Conservation (phyloP, 495 filamentous ascomycete species). For the Xylaria longipes region DNA sequence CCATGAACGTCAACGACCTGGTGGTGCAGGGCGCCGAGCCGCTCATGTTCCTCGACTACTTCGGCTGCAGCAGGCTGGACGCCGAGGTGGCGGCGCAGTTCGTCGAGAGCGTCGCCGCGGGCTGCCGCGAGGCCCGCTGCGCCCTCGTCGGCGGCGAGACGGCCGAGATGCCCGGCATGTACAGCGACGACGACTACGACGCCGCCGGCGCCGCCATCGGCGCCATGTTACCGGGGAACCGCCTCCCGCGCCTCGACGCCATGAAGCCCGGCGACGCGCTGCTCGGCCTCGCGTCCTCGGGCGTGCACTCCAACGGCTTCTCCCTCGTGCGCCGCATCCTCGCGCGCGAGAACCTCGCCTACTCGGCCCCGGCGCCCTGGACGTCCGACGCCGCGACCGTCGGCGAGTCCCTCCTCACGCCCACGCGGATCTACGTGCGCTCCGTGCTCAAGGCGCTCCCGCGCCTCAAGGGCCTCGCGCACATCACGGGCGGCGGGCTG, state of each 20-base stretch:
- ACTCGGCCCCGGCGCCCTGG: constrained; percentile 79
- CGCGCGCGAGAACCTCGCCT: constrained; percentile 69
- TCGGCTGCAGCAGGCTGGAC: constrained; percentile 85
- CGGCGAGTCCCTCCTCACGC: constrained; percentile 77
- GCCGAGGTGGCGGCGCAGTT: constrained; percentile 78
- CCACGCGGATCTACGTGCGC: constrained; percentile 83
- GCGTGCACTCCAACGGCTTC: constrained; percentile 94
- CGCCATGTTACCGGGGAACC: constrained; percentile 69
- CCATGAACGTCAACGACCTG: constrained; percentile 98
- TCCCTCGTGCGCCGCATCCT: constrained; percentile 90
- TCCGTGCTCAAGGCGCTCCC: constrained; percentile 68
- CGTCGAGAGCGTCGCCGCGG: constrained; percentile 83
- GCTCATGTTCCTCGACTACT: constrained; percentile 95
- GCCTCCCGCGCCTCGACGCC: constrained; percentile 74
- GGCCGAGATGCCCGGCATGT: constrained; percentile 96
- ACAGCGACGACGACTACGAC: constrained; percentile 83
- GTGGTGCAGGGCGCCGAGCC: constrained; percentile 94
- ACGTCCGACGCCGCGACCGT: constrained; percentile 55
- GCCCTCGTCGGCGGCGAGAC: constrained; percentile 96
- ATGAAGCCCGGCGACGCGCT: constrained; percentile 87
- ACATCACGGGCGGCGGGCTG: constrained; percentile 95
- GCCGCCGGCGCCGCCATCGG: constrained; percentile 88
- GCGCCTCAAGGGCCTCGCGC: constrained; percentile 84
- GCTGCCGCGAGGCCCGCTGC: constrained; percentile 81
- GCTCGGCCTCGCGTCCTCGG: constrained; percentile 80